Base-by-base conservation (phyloP, 1,284 basidiomycete genomes). In the Vanrija pseudolonga region DNA sequence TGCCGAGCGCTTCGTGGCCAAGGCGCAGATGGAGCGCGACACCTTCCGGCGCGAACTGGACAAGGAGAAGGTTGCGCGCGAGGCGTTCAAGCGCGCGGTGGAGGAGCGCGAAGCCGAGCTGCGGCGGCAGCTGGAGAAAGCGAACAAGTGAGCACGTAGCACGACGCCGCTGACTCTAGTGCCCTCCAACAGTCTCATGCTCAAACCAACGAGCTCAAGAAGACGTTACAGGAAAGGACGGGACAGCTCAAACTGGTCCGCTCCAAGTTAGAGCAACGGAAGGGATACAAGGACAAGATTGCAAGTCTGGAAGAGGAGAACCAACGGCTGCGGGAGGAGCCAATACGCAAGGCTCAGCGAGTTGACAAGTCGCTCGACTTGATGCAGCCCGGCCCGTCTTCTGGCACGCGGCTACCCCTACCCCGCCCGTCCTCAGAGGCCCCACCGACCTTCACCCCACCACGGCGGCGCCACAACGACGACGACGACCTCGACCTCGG, bases 261-360 rank as follows among this genome's bases (percentile, higher is more conserved):
- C 42, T 23, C 47, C 4, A 65, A 60, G 50, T 68, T 70, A 26
- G 56, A 42, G 44, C 3, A 32, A 64, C 23, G 18, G 66, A 3
- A 52, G 56, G 23, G 50, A 22, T 57, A 68, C 15, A 28, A 65
- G 50, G 45, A 49, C 12, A 60, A 69, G 56, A 64, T 65, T 41
- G 56, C 55, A 3, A 28, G 32, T 8, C 61, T 71, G 43, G 48
- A 57, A 37, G 20, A 41, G 7, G 46, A 54, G 19, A 54, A 50
- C 15, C 22, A 46, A 23, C 8, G n/a, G 24, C 45, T 53, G 32
- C 20, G 18, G 17, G 32, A 49, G 22, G 46, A 32, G 32, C 11
- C 26, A 2, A 26, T 26, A 11, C 7, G 11, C 26, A 26, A 11
- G 26, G 4, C 24, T 24, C 24, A 24, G 5, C 24, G 8, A 4